phyloP scores from a whole-genome alignment of 192 early-diverging fungal species.

The Tieghemiomyces parasiticus region DNA sequence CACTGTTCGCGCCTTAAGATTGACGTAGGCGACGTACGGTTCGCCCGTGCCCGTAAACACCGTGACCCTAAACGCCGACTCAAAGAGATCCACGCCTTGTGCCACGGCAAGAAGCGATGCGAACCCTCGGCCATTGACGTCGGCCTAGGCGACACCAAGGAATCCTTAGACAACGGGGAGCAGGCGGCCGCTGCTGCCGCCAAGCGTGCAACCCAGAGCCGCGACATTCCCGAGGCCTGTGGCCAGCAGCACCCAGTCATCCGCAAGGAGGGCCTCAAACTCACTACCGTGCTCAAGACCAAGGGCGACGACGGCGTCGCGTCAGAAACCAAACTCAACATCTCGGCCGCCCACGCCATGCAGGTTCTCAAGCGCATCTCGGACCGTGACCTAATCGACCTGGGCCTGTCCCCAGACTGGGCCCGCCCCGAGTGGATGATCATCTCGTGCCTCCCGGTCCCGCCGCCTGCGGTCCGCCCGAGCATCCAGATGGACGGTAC shows the following conservation, averaged over 20 bases:
- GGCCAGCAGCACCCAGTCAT: constrained; percentile 68
- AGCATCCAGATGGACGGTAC: constrained; percentile 88
- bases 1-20: constrained; percentile 88
- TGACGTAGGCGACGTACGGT: constrained; percentile 52
- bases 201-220: too few species aligned
- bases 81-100: constrained; percentile 43
- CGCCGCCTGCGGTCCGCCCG: constrained; percentile 92
- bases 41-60: constrained; percentile 42
- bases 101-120: constrained; percentile 22
- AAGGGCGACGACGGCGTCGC: constrained; percentile 18
- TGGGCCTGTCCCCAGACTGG: constrained; percentile 81
- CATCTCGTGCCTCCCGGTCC: constrained; percentile 83
- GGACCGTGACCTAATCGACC: constrained; percentile 65
- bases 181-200: neutral
- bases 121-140: constrained; percentile 6
- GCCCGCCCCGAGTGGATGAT: constrained; percentile 99
- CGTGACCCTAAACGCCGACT: constrained; percentile 58
- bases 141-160: constrained; percentile 15
- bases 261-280: constrained; percentile 62
- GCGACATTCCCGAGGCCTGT: constrained; percentile 41
- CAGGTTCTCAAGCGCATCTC: constrained; percentile 75
- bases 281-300: constrained; percentile 25
- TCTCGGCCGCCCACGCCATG: constrained; percentile 61
- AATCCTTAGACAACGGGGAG: constrained; percentile 19
- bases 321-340: constrained; percentile 38